Evolutionary conservation across 1,284 basidiomycete genomes (phyloP).

Genomic region (Malassezia psittaci): DNA sequence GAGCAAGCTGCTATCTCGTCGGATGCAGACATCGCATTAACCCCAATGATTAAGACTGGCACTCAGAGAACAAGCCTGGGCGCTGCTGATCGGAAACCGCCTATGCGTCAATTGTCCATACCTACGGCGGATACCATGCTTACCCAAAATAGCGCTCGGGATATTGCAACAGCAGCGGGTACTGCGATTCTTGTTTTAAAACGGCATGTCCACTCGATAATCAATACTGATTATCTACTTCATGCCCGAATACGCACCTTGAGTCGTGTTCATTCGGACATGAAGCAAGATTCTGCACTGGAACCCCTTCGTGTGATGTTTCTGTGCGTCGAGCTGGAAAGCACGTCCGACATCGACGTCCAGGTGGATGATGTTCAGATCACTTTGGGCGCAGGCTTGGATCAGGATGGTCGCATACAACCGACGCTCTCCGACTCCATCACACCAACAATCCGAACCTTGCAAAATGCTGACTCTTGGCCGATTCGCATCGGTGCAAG

Average conservation of each 20-base stretch:
- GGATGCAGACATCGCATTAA: constrained; percentile 14
- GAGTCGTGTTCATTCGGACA: not conserved
- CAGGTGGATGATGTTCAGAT: constrained; percentile 1
- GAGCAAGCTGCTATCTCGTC: constrained; percentile 5
- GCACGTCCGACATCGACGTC: constrained; percentile 4
- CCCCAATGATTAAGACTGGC: not conserved
- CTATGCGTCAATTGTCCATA: not conserved
- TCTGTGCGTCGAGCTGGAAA: constrained; percentile 30
- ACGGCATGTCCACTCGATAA: not conserved
- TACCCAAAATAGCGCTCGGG: not conserved
- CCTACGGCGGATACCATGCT: not conserved
- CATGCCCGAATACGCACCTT: constrained; percentile 29
- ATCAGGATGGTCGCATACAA: not conserved
- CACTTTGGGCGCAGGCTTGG: not conserved
- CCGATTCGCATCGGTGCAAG: not conserved
- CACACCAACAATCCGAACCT: not conserved
- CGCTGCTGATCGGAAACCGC: not conserved
- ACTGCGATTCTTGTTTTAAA: not conserved
- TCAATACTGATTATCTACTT: too few species aligned
- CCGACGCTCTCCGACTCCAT: not conserved
- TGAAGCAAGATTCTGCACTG: not conserved
- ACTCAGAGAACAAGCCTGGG: too few species aligned
- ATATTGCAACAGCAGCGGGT: constrained; percentile 3
- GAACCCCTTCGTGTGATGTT: constrained; percentile 14
- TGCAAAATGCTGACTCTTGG: not conserved